Base-by-base conservation (phyloP, 768 basidiomycete genomes). In the Rhizopogon vinicolor region DNA sequence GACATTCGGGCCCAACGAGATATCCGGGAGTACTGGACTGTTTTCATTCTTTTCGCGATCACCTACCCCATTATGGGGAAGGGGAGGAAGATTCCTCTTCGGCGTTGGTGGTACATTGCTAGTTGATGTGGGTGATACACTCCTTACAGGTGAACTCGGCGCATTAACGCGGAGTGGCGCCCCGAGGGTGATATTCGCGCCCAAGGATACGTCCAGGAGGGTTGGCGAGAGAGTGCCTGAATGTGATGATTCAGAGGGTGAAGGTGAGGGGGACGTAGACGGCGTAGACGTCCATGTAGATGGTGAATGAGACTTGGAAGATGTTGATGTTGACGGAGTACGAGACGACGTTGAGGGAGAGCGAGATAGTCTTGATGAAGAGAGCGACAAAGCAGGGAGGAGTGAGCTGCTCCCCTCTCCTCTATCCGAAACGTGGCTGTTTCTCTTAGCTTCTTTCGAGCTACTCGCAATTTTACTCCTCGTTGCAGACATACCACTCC, bases 161-260 rank as follows among this genome's bases (percentile, higher is more conserved):
- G 16, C 9, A 35, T 22, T 37, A 37, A 37, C 22, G 35, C 52
- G 52, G 4, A 53, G 44, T 4, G 53, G 52, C 5, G 59, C 42
- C 10, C 57, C 64, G 39, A 60, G 60, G 6, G 65, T 57, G 40
- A 62, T 58, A 8, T 67, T 49, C 39, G 51, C 53, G 29, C 59
- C 69, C 41, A 59, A 60, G 5, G 68, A 62, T 5, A 61, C 22
- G 44, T 63, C 62, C 4, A 53, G 48, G 19, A 59, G 44, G 56
- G 28, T 52, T 14, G 35, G 41, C 22, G 16, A 5, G 16, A 46
- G 31, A 14, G 10, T 60, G 3, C 37, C 52, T 16, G 44, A 45
- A 45, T 9, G 10, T 33, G 12, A 7, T 12, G 14, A 29, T 31
- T 37, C 49, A 12, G 46, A 54, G 19, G 57, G 58, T 22, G 53